Evolutionary conservation across 2,329 filamentous ascomycete species (phyloP).

Genomic region (Dissoconium aciculare): DNA sequence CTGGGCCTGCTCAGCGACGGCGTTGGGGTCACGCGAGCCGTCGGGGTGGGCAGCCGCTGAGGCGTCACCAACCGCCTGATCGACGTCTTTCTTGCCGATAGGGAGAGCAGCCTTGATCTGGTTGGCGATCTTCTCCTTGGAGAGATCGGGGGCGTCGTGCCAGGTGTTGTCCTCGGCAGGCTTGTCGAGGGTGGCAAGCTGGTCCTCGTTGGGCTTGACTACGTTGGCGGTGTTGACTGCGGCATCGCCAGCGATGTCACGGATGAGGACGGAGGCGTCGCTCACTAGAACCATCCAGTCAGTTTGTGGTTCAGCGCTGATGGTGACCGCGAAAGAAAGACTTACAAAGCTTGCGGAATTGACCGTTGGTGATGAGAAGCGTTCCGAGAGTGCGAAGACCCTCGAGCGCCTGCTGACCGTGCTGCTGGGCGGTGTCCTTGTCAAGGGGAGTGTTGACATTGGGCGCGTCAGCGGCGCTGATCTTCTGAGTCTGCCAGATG

Average conservation of each 20-base stretch:
- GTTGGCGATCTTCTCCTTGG: conserved; percentile 52
- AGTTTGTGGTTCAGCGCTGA: conserved; percentile 6
- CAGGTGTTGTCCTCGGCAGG: conserved; percentile 75
- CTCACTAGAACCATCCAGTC: conserved; percentile 38
- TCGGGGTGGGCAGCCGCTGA: conserved; percentile 41
- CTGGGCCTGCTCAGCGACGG: conserved; percentile 38
- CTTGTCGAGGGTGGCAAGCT: conserved; percentile 61
- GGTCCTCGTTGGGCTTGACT: conserved; percentile 64
- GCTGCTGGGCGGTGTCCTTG: conserved; percentile 64
- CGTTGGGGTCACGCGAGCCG: conserved; percentile 39
- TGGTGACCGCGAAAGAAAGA: conserved; percentile 14
- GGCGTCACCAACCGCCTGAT: conserved; percentile 45
- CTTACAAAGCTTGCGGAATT: conserved; percentile 80
- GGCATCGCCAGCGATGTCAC: conserved; percentile 84
- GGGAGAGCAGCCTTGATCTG: conserved; percentile 48
- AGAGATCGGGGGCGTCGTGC: conserved; percentile 36
- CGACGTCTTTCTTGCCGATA: conserved; percentile 42
- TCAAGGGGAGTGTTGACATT: conserved; percentile 52
- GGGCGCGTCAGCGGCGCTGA: conserved; percentile 47
- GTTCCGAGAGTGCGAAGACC: conserved; percentile 79
- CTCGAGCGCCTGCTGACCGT: conserved; percentile 69
- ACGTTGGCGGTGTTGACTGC: conserved; percentile 61
- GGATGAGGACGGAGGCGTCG: conserved; percentile 65
- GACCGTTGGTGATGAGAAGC: conserved; percentile 84
- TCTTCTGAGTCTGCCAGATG: conserved; percentile 78